Base-by-base conservation (phyloP, 2,329 filamentous ascomycete species). In the Talaromyces sp. region DNA sequence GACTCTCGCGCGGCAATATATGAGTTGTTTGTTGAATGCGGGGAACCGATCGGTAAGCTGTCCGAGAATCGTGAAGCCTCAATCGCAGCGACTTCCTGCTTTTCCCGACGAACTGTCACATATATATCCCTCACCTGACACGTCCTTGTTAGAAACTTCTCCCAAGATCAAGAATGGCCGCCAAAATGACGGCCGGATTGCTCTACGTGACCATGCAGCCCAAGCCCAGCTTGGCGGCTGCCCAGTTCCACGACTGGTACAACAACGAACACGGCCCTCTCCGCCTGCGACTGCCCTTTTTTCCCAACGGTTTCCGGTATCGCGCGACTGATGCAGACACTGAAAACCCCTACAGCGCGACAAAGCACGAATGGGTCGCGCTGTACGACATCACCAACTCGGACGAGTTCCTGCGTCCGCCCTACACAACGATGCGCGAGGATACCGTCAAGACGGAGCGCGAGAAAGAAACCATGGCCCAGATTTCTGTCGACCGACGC, bases 241-340 rank as follows among this genome's bases (percentile, higher is more conserved):
- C 84, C 64, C 86, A 90, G 69, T 96, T 96, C 77, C 89, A 96
- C 75, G 90, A 96, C 73, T 93, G 90, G 90, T 96, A 96, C 80
- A 93, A 96, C 79, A 95, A 92, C 75, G 91, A 96, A 78, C 91
- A 96, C 77, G 91, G 91, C 58, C 91, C 91, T 19, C 85, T 87
- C 17, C 88, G 91, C 54, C 83, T 96, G 7, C 88, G 90, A 55
- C 78, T 96, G 14, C 85, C 89, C 4, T 86, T 89, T 68, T 86
- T 93, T 71, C 72, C 78, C 66, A 95, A 91, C 73, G 91, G 91
- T 61, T 87, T 95, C 67, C 88, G 91, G 50, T 96, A 92, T 77
- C 83, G 81, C 27, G 88, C 89, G 9, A 83, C 78, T 17, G 89
- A 93, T 71, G 77, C 79, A 55, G 65, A 76, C 10, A 14, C 29